These are phyloP conservation scores for Tricholoma furcatifolium DNA, from an alignment of 768 basidiomycete genomes.

Conservation along the genomic window DNA sequence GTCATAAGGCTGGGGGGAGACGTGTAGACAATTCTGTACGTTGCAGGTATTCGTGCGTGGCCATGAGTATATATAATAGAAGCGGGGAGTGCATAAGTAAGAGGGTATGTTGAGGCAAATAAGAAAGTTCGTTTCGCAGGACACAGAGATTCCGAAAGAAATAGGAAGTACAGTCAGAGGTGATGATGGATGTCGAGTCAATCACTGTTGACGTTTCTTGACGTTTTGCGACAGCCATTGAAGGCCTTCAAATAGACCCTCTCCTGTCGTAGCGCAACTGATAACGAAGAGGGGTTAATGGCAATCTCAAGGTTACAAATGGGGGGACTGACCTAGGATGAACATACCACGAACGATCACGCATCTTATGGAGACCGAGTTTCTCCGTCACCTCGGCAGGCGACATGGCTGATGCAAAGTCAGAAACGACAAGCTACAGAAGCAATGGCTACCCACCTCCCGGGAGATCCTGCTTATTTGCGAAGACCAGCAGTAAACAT, in stretches of 20 bases:
- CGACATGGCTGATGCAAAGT: conserved; percentile 76
- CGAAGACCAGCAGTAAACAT: conserved; percentile 95
- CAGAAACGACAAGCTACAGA: not conserved
- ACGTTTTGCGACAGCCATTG: conserved; percentile 98
- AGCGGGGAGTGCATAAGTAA: conserved; percentile 26
- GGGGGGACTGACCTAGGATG: conserved; percentile 80
- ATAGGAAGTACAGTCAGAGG: conserved; percentile 22
- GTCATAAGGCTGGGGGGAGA: conserved; percentile 32
- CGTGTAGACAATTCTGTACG: conserved; percentile 33
- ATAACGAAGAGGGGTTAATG: conserved; percentile 6
- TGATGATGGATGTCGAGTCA: conserved; percentile 8
- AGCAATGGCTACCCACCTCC: conserved; percentile 61
- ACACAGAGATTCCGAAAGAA: conserved; percentile 14
- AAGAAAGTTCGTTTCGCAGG: conserved; percentile 21
- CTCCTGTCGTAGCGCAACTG: conserved; percentile 95
- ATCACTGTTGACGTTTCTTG: conserved; percentile 81
- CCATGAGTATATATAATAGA: conserved; percentile 36
- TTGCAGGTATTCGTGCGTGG: conserved; percentile 38
- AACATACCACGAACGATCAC: conserved; percentile 98
- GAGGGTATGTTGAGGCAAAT: conserved; percentile 30
- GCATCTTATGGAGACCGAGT: conserved; percentile 92
- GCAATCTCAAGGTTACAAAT: not conserved
- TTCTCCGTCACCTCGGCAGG: conserved; percentile 99
- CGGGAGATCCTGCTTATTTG: conserved; percentile 98
- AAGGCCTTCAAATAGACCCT: conserved; percentile 95